phyloP scores from a whole-genome alignment of 1,139 yeast genomes.

The Blastobotrys persicus region DNA sequence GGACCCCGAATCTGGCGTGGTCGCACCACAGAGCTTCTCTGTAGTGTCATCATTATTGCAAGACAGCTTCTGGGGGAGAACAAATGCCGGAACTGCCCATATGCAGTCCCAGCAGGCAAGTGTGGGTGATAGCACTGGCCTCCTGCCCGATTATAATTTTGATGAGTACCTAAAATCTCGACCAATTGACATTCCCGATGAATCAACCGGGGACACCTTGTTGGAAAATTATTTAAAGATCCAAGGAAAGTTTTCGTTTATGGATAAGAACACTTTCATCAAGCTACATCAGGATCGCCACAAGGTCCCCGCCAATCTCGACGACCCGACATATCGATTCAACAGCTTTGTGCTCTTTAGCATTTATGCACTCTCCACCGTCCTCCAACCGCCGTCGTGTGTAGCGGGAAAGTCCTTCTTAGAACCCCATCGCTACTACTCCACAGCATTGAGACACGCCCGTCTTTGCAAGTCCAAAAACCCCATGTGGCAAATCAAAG shows the following conservation, averaged over 20 bases:
- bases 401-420: conserved; percentile 6
- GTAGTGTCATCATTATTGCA: conserved; percentile 32
- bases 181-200: conserved; percentile 25
- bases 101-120: conserved; percentile 8
- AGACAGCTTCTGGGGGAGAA: conserved; percentile 30
- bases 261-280: conserved; percentile 25
- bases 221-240: conserved; percentile 22
- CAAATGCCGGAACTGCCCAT: conserved; percentile 12
- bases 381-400: conserved; percentile 10
- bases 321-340: conserved; percentile 27
- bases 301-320: conserved; percentile 19
- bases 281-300: conserved; percentile 25
- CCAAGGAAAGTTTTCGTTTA: conserved; percentile 26
- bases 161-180: conserved; percentile 26
- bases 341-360: conserved; percentile 27
- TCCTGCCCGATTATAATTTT: conserved; percentile 30
- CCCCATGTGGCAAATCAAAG: conserved; percentile 48
- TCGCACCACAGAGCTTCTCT: conserved; percentile 32
- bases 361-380: conserved; percentile 26
- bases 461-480: conserved; percentile 42
- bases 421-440: conserved; percentile 45
- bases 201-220: conserved; percentile 22
- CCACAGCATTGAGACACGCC: conserved; percentile 55
- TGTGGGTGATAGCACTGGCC: conserved; percentile 20
- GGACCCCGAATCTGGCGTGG: conserved; percentile 24